Evolutionary conservation across 129 eudicot species (phyloP), one percentile per base, ranked within the genome.

Genomic region (Flaveria robusta): DNA sequence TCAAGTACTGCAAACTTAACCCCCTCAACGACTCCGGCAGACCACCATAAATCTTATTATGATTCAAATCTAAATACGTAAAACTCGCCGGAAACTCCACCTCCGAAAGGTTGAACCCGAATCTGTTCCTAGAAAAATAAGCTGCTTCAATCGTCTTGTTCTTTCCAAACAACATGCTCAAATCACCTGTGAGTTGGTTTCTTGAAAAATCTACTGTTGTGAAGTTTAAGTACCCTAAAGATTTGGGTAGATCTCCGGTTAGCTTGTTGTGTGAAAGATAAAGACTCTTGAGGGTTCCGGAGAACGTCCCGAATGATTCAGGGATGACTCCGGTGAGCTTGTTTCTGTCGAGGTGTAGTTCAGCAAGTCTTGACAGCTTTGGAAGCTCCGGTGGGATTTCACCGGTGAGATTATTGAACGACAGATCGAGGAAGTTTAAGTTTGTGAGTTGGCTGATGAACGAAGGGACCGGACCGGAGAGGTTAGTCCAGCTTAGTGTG

Each of bases 261-360:
- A 91, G 84, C 31, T 83, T 77, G 72, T 91, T 91, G 50, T 86
- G 89, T 1, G 88, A 88, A 19, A 90, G 83, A 43, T 66, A 72
- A 23, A 90, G 84, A 43, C 49, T 62, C 2, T 79, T 81, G 3
- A n/a, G 6, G 2, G 0, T 77, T 55, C 73, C 82, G 14, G 82
- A 18, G 71, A 86, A 86, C 10, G 5, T 55, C n/a, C 93, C 86
- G 9, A 91, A 86, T 4, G 87, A 82, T 1, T 77, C 87, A 5
- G 97, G 97, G 76, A 91, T 87, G n/a, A 15, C 55, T 41, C 97
- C 97, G 31, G 95, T 83, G 62, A 91, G 88, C 7, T 81, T 86
- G 69, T 91, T 87, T 0, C 95, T 72, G 67, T 87, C 88, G 1
- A 91, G 41, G 24, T 51, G 85, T 15, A 87, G 5, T 0, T 43